Evolutionary conservation across 208 protist species (phyloP), one percentile per base, ranked within the genome.

Genomic region (Wallacemonas sp.): DNA sequence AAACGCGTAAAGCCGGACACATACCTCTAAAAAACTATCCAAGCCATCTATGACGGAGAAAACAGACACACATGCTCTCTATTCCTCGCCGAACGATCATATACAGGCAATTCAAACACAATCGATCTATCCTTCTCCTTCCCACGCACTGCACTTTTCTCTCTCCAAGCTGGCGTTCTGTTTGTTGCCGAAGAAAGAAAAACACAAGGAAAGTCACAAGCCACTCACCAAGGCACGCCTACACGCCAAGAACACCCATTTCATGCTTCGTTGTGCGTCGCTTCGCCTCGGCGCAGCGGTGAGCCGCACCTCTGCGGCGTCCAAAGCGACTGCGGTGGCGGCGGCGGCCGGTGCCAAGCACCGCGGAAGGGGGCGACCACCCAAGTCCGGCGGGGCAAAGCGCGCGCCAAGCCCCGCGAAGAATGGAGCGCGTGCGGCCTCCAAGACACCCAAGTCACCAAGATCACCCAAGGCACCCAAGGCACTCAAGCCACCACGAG

Each of bases 261-360:
- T 26, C 10, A 74, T 74, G 68, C 26, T 74, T 39, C 59, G 52
- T 2, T 29, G 22, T 11, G 39, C 23, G 20, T 59, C 32, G 3
- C 25, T 32, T 18, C 61, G 61, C 14, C 55, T 67, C 2, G 68
- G 68, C 39, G 67, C 46, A 31, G 68, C 49, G n/a, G 68, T 66
- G 33, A 63, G 44, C 12, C 57, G 68, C 41, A 38, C 62, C 7
- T 41, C 57, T 14, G 57, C 57, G 4, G 57, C 33, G 4, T 49
- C 36, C n/a, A 22, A 41, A 41, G 36, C 36, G 36, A 41, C 10
- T 32, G 48, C 48, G n/a, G 48, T 23, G 2, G 38, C 48, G n/a
- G 48, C 38, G 2, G 38, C 48, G 2, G 29, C 61, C 1, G 68
- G 39, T 4, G 48, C 68, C 4, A 55, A 46, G 12, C 62, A 41